These are phyloP conservation scores for Penicillium egyptiacum DNA, from an alignment of 495 filamentous ascomycete genomes.

Conservation along the genomic window DNA sequence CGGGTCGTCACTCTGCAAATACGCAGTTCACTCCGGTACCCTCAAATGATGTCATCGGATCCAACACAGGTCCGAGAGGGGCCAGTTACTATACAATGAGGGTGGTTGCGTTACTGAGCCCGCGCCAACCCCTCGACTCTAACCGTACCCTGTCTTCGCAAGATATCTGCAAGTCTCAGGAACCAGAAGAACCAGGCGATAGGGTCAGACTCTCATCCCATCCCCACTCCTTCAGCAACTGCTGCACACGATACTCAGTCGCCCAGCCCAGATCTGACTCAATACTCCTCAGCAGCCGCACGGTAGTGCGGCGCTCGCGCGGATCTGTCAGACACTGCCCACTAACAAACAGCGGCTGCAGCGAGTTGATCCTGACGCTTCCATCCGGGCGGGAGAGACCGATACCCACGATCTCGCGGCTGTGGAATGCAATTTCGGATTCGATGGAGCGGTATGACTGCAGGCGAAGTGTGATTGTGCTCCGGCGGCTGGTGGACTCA, in stretches of 20 bases:
- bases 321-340: slow-evolving; percentile 57
- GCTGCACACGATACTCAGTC: slow-evolving; percentile 59
- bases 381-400: slow-evolving; percentile 55
- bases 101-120: neutral
- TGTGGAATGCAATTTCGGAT: slow-evolving; percentile 55
- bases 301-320: slow-evolving; percentile 49
- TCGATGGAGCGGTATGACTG: slow-evolving; percentile 56
- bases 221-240: slow-evolving; percentile 57
- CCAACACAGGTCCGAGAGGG: neutral
- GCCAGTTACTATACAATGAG: neutral
- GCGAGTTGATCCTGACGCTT: slow-evolving; percentile 56
- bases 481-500: slow-evolving; percentile 51
- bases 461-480: slow-evolving; percentile 51
- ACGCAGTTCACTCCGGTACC: neutral
- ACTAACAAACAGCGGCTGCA: slow-evolving; percentile 62
- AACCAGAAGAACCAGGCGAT: slow-evolving; percentile 10
- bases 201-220: slow-evolving; percentile 38
- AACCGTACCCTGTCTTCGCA: neutral
- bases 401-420: slow-evolving; percentile 58
- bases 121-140: neutral
- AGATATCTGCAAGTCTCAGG: slow-evolving; percentile 6
- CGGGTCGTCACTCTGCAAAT: neutral
- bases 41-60: neutral
- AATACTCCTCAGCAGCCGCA: slow-evolving; percentile 56
- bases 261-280: slow-evolving; percentile 63